Percentiles rank a stretch among this genome's conserved stretches.
phyloP scores from a whole-genome alignment of 2,329 filamentous ascomycete genomes.

The Epichloe sp. region DNA sequence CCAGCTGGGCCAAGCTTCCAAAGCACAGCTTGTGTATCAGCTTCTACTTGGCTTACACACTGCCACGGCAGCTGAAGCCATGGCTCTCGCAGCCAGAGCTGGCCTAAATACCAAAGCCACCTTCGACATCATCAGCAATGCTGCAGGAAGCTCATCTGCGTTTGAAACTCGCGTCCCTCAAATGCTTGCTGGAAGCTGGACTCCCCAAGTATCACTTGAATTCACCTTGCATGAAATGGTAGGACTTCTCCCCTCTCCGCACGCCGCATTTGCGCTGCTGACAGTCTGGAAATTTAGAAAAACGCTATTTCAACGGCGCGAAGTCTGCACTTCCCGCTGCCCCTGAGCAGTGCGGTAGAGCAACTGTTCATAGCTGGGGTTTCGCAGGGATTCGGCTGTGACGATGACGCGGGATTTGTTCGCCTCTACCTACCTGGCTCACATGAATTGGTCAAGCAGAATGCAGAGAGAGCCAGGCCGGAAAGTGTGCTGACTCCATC shows the following conservation, averaged over 20 bases:
- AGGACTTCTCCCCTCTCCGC: constrained; percentile 8
- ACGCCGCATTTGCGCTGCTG: neutral
- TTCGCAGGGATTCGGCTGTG: constrained; percentile 14
- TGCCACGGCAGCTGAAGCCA: constrained; percentile 35
- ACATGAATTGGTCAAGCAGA: constrained; percentile 8
- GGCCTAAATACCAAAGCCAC: constrained; percentile 28
- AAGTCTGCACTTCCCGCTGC: constrained; percentile 20
- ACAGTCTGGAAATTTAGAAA: neutral
- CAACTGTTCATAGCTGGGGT: constrained; percentile 18
- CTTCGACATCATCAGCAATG: constrained; percentile 16
- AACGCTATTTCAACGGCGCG: constrained; percentile 17
- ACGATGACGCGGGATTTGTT: constrained; percentile 17
- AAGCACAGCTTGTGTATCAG: constrained; percentile 41
- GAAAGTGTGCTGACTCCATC: constrained; percentile 9
- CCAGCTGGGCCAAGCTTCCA: constrained; percentile 35
- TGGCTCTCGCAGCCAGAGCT: constrained; percentile 35
- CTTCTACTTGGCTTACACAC: constrained; percentile 39
- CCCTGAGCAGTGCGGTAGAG: constrained; percentile 21
- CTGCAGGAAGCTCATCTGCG: constrained; percentile 33
- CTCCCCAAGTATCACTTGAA: constrained; percentile 20
- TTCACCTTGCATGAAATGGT: constrained; percentile 24
- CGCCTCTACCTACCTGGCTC: constrained; percentile 12
- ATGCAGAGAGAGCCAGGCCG: constrained; percentile 2
- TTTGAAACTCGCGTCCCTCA: constrained; percentile 42
- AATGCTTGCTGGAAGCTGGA: constrained; percentile 37